Percentiles rank a stretch among this genome's conserved stretches.
phyloP scores from a whole-genome alignment of 2,329 filamentous ascomycete genomes.

The Clarireedia sp. region DNA sequence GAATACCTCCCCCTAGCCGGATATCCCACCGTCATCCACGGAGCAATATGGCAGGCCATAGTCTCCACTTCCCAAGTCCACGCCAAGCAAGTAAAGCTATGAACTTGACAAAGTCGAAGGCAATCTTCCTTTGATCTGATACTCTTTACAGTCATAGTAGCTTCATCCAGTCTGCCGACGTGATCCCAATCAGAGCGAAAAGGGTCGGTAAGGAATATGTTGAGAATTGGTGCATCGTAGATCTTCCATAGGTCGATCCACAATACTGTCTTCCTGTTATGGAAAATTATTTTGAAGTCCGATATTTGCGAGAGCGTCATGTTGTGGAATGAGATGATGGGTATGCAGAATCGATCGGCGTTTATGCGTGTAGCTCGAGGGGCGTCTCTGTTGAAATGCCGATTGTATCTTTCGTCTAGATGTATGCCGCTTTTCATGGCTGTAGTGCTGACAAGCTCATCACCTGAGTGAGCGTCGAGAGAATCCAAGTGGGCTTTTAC shows the following conservation, averaged over 20 bases:
- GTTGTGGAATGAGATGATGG: slow-evolving; percentile 10
- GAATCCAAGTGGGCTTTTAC: slow-evolving; percentile 39
- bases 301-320: slow-evolving; percentile 3
- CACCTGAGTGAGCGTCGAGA: slow-evolving; percentile 45
- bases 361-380: slow-evolving; percentile 42
- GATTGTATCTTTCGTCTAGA: slow-evolving; percentile 46
- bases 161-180: slow-evolving; percentile 42
- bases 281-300: background rate
- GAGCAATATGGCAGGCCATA: slow-evolving; percentile 37
- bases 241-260: slow-evolving; percentile 26
- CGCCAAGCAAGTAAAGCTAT: slow-evolving; percentile 38
- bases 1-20: slow-evolving; percentile 30
- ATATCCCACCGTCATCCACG: slow-evolving; percentile 43
- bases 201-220: slow-evolving; percentile 32
- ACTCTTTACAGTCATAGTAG: slow-evolving; percentile 32
- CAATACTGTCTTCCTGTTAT: background rate
- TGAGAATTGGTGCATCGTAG: slow-evolving; percentile 30
- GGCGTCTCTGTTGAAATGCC: slow-evolving; percentile 48
- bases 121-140: slow-evolving; percentile 37
- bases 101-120: slow-evolving; percentile 35
- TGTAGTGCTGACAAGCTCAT: slow-evolving; percentile 45
- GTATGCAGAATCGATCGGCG: slow-evolving; percentile 40
- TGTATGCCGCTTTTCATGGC: slow-evolving; percentile 47
- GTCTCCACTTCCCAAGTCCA: slow-evolving; percentile 41
- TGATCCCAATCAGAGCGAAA: slow-evolving; percentile 38